Evolutionary conservation across 2,329 filamentous ascomycete genomes (phyloP).

Genomic region (Davidsoniella eucalypti): DNA sequence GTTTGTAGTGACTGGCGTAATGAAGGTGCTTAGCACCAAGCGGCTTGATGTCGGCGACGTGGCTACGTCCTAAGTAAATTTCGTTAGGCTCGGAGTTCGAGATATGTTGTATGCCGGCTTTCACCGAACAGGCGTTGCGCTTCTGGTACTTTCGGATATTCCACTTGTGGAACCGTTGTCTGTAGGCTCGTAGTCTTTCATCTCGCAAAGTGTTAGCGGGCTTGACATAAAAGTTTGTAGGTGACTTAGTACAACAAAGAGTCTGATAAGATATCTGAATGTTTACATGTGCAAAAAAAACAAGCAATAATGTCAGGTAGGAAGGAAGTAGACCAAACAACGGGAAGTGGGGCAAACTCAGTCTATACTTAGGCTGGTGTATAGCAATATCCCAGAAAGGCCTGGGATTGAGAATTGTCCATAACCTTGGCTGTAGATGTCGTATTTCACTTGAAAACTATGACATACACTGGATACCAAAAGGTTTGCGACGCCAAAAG

Average conservation of each 20-base stretch:
- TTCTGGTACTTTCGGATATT: slow-evolving; percentile 30
- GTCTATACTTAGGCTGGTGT: too few relatives aligned
- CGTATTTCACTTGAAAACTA: too few relatives aligned
- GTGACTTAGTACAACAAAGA: neutral
- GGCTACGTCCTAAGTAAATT: neutral
- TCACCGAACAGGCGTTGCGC: slow-evolving; percentile 6
- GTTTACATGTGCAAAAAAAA: neutral
- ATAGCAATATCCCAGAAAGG: too few relatives aligned
- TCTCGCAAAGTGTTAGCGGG: neutral
- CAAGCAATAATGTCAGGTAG: neutral
- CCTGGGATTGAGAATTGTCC: too few relatives aligned
- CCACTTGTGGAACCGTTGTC: slow-evolving; percentile 32
- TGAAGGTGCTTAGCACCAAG: neutral
- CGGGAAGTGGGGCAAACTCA: too few relatives aligned
- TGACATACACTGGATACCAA: too few relatives aligned
- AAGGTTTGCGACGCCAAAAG: too few relatives aligned
- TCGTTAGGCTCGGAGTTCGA: neutral
- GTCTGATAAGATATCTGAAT: neutral
- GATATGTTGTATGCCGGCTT: too few relatives aligned
- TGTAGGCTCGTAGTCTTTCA: slow-evolving; percentile 28
- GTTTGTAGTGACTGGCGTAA: neutral
- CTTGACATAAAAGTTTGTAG: neutral
- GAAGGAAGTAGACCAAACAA: too few relatives aligned
- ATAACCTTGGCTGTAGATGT: too few relatives aligned
- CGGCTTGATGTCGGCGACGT: neutral